Conservation (phyloP, 176 grass and related monocot species). For the Stipa capillata region DNA sequence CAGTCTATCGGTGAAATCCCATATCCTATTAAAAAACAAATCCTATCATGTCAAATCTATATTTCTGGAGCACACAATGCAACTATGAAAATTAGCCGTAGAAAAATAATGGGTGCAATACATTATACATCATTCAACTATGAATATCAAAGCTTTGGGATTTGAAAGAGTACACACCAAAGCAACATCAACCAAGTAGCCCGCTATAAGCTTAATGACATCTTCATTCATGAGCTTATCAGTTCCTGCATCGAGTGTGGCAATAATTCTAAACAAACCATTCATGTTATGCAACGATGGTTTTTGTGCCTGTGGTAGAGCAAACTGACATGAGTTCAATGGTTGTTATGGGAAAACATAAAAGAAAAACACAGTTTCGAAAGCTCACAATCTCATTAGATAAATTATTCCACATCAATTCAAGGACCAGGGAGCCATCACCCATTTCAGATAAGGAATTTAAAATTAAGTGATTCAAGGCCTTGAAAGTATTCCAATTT, state of each 20-base stretch:
- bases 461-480: constrained; percentile 41
- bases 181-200: constrained; percentile 65
- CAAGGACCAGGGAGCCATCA: constrained; percentile 67
- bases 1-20: background rate
- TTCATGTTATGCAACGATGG: constrained; percentile 49
- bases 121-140: background rate
- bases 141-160: background rate
- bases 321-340: constrained; percentile 16
- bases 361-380: background rate
- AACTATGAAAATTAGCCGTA: background rate
- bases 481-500: constrained; percentile 47
- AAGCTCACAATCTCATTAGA: constrained; percentile 50
- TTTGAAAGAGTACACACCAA: constrained; percentile 43
- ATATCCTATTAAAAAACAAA: background rate
- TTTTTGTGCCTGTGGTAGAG: constrained; percentile 33
- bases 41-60: background rate
- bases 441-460: constrained; percentile 70
- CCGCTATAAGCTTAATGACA: constrained; percentile 42
- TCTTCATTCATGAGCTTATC: constrained; percentile 56
- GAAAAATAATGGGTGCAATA: constrained; percentile 8
- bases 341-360: background rate
- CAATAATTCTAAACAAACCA: constrained; percentile 70
- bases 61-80: background rate
- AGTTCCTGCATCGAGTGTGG: constrained; percentile 53
- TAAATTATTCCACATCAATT: constrained; percentile 58